Percentiles rank a stretch among this genome's conserved stretches.
Conservation (phyloP, 2,329 filamentous ascomycete species). For the Ceratocystis smalleyi region DNA sequence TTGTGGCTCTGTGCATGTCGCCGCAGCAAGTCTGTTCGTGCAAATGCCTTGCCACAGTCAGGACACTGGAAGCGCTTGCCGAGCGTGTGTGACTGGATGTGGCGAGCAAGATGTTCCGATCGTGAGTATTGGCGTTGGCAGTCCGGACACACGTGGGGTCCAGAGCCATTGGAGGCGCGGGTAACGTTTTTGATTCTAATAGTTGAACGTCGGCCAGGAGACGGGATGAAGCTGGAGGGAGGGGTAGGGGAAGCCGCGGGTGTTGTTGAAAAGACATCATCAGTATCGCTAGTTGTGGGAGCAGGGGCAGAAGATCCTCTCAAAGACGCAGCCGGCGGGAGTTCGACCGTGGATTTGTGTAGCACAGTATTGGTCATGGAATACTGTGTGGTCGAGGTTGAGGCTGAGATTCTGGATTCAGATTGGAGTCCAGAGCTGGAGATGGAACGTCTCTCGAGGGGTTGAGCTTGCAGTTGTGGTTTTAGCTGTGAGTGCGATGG, state of each 20-base stretch:
- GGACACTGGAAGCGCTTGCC: conserved; percentile 35
- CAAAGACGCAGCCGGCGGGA: not conserved
- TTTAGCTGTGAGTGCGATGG: too few species aligned
- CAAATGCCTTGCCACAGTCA: conserved; percentile 39
- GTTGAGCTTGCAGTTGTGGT: not conserved
- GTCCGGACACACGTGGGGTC: conserved; percentile 33
- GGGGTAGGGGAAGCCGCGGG: conserved; percentile 1
- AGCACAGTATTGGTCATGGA: not conserved
- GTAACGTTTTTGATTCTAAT: not conserved
- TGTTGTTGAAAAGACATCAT: not conserved
- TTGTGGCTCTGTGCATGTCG: conserved; percentile 37
- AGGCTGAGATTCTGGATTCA: not conserved
- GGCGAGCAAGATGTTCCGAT: conserved; percentile 38
- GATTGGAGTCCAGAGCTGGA: not conserved
- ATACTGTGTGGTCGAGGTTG: not conserved
- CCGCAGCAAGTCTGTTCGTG: conserved; percentile 38
- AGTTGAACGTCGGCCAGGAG: not conserved
- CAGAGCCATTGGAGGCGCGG: not conserved
- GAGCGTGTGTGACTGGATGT: conserved; percentile 36
- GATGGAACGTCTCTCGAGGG: not conserved
- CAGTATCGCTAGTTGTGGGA: not conserved
- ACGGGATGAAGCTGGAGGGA: conserved; percentile 13
- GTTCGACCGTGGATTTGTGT: not conserved
- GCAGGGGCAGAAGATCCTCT: not conserved
- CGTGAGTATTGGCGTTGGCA: conserved; percentile 37